A percentile compares a stretch with the other conserved stretches of the same genome.
Evolutionary conservation across 192 early-diverging fungal genomes (phyloP).

Genomic region (Spinellus fusiger): DNA sequence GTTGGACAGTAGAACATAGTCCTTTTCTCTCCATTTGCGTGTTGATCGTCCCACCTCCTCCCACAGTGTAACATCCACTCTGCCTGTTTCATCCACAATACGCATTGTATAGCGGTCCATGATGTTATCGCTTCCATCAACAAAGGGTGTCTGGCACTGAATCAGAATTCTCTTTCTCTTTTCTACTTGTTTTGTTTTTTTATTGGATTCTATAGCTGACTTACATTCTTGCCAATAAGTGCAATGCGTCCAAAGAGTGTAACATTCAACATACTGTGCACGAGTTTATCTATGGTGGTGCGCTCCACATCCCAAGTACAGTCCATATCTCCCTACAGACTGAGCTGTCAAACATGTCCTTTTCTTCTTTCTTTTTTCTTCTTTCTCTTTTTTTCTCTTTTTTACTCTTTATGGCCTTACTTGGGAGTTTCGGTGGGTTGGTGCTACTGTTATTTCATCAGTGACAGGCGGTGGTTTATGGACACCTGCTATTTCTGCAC

Average conservation of each 20-base stretch:
- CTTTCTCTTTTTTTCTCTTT: slow-evolving; percentile 2
- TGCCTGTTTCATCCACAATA: slow-evolving; percentile 19
- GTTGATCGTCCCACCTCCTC: slow-evolving; percentile 14
- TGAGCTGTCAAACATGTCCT: not conserved
- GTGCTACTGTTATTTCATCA: not conserved
- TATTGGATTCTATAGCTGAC: not conserved
- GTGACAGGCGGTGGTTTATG: not conserved
- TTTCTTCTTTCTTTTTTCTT: not conserved
- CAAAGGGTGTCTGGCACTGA: not conserved
- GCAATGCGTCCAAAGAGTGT: slow-evolving; percentile 19
- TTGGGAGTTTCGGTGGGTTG: not conserved
- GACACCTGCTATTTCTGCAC: slow-evolving; percentile 10
- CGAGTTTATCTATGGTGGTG: slow-evolving; percentile 5
- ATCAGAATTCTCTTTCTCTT: not conserved
- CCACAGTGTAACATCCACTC: slow-evolving; percentile 24
- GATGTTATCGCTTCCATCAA: not conserved
- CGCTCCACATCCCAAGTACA: slow-evolving; percentile 5
- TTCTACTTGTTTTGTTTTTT: not conserved
- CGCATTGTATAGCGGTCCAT: slow-evolving; percentile 24
- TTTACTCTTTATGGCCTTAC: slow-evolving; percentile 6
- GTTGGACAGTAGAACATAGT: slow-evolving; percentile 12
- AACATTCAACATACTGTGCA: slow-evolving; percentile 13
- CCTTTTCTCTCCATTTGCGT: slow-evolving; percentile 4
- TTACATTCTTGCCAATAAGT: slow-evolving; percentile 20
- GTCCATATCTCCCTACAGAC: slow-evolving; percentile 16